Percentiles rank a stretch among this genome's conserved stretches.
Conservation (phyloP, 139 green algal genomes). For the Tetratostichococcus sp. region DNA sequence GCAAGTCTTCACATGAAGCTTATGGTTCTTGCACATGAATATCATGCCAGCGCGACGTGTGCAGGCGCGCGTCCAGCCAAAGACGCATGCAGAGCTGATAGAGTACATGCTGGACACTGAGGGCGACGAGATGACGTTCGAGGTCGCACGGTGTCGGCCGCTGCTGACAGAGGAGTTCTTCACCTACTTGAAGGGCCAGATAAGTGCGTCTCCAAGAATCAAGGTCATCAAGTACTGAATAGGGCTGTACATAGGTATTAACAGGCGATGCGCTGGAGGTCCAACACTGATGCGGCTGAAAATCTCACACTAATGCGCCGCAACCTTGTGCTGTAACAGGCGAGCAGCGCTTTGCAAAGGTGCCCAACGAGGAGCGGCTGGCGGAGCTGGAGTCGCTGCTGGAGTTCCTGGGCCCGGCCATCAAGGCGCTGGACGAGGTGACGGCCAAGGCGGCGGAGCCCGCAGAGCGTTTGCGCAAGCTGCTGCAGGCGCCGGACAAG, state of each 20-base stretch:
- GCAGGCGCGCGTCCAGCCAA: conserved; percentile 43
- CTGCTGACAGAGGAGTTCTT: conserved; percentile 52
- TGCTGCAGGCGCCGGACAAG: conserved; percentile 77
- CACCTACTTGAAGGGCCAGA: conserved; percentile 27
- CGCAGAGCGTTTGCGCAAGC: conserved; percentile 61
- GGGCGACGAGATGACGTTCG: conserved; percentile 82
- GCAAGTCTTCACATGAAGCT: too few species aligned
- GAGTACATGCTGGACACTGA: conserved; percentile 87
- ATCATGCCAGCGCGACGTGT: neutral
- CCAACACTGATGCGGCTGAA: too few species aligned
- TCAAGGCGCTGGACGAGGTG: conserved; percentile 62
- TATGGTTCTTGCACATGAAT: too few species aligned
- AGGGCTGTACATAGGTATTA: too few species aligned
- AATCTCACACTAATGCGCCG: too few species aligned
- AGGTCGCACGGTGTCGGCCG: conserved; percentile 68
- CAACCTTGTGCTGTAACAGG: conserved; percentile 21
- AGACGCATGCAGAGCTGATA: conserved; percentile 47
- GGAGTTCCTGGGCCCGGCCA: conserved; percentile 64
- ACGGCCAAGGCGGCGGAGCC: conserved; percentile 36
- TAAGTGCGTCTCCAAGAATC: conserved; percentile 42
- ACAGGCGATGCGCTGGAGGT: too few species aligned
- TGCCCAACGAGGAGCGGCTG: conserved; percentile 58
- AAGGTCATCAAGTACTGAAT: too few species aligned
- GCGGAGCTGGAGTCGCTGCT: conserved; percentile 81
- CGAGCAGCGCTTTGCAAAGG: conserved; percentile 37